Evolutionary conservation across 345 rosid species (phyloP), one percentile per base, ranked within the genome.

Genomic region (Pseudoturritis turrita): DNA sequence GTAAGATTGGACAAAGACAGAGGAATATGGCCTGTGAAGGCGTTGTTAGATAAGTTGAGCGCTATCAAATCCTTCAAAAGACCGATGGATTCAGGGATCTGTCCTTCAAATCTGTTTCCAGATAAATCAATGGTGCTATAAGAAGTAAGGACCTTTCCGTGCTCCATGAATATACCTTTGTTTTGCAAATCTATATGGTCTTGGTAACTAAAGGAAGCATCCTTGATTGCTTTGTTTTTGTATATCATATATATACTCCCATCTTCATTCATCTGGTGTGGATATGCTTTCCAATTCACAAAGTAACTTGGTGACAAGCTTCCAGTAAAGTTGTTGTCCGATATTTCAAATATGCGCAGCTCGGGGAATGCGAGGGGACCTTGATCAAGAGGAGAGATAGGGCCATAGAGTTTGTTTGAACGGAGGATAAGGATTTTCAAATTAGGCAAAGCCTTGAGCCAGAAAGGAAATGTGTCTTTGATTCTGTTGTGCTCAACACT

Each of bases 31-130:
- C 76, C 46, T 14, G 76, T 62, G 25, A 71, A 62, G 0, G 70
- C 69, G 4, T 72, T 72, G 70, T 62, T 62, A 0, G 76, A 62
- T 22, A 72, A 41, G 62, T 72, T 72, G 46, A 72, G 76, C 0
- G 55, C 68, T 13, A 71, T 71, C 23, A 72, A 2, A 40, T 22
- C 55, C 37, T 52, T 72, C 63, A 72, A 62, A 14, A 62, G 46
- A n/a, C 76, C 70, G 14, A 71, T 26, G 2, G 75, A 61, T 61
- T 61, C 68, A 3, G 75, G 68, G 51, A 72, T 36, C 0, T 36
- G 1, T 44, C 53, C 67, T 62, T 28, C 12, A 28, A 62, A 0
- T 44, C 2, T 36, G n/a, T 72, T 72, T 12, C 70, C 70, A 3
- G 76, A 62, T 1, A 62, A 62, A 53, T 72, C 70, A 15, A 72